Percentiles rank a stretch among this genome's conserved stretches.
phyloP scores from a whole-genome alignment of 2,329 filamentous ascomycete species.

The Rutstroemia sydowiana region DNA sequence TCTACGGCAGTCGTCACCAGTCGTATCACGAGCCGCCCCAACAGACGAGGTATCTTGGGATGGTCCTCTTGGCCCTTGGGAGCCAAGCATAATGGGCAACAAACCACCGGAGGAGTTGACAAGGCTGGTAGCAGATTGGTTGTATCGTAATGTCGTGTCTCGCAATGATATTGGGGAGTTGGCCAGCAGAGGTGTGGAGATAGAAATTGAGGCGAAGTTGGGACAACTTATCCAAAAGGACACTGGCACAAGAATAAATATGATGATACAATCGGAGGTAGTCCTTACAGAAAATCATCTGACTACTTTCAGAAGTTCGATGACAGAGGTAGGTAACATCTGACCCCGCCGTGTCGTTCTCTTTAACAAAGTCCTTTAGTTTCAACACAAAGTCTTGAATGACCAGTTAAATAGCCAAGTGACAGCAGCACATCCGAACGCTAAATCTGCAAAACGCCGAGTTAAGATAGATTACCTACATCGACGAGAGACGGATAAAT shows the following conservation, averaged over 20 bases:
- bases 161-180: constrained; percentile 60
- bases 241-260: constrained; percentile 58
- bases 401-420: constrained; percentile 71
- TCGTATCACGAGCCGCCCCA: constrained; percentile 8
- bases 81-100: constrained; percentile 60
- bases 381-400: constrained; percentile 78
- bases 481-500: constrained; percentile 73
- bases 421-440: constrained; percentile 48
- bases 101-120: constrained; percentile 68
- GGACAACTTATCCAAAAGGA: constrained; percentile 72
- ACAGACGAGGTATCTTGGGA: constrained; percentile 8
- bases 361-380: constrained; percentile 37
- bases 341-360: background rate
- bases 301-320: constrained; percentile 74
- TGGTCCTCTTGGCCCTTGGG: constrained; percentile 47
- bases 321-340: constrained; percentile 67
- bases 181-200: constrained; percentile 56
- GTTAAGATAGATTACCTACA: constrained; percentile 73
- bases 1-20: constrained; percentile 17
- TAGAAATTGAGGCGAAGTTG: constrained; percentile 93
- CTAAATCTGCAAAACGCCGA: constrained; percentile 35
- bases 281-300: constrained; percentile 55
- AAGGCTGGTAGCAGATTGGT: constrained; percentile 72
- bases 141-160: constrained; percentile 64
- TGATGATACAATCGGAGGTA: constrained; percentile 64